Percentiles rank a stretch among this genome's conserved stretches.
Evolutionary conservation across 2,329 filamentous ascomycete genomes (phyloP).

Genomic region (Tolypocladium guangdongense): DNA sequence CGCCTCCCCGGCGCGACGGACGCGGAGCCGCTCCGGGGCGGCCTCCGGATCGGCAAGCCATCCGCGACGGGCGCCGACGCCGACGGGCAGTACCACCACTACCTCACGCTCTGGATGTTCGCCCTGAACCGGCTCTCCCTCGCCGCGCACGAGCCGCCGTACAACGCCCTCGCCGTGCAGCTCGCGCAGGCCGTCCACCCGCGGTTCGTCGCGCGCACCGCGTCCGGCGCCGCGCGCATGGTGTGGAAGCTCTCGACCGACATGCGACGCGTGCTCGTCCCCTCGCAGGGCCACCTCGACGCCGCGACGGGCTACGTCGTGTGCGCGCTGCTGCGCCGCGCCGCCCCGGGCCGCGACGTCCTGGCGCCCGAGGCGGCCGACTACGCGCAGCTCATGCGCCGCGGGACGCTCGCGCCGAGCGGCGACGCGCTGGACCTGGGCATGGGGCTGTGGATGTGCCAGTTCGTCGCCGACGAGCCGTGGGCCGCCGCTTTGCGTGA

Average conservation of each 20-base stretch:
- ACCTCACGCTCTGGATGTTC: slow-evolving; percentile 53
- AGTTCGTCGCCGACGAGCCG: slow-evolving; percentile 35
- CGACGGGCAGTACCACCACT: slow-evolving; percentile 53
- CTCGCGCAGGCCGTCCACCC: slow-evolving; percentile 42
- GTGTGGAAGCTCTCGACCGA: slow-evolving; percentile 47
- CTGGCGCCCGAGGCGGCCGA: slow-evolving; percentile 39
- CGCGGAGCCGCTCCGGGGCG: slow-evolving; percentile 38
- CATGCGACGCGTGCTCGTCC: slow-evolving; percentile 33
- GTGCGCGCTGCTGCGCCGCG: slow-evolving; percentile 34
- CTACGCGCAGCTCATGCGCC: slow-evolving; percentile 36
- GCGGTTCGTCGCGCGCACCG: slow-evolving; percentile 29
- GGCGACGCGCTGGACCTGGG: slow-evolving; percentile 44
- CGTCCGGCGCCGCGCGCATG: slow-evolving; percentile 21
- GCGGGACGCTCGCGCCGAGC: slow-evolving; percentile 31
- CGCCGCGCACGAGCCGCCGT: slow-evolving; percentile 32
- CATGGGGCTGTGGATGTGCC: slow-evolving; percentile 47
- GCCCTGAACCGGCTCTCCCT: slow-evolving; percentile 42
- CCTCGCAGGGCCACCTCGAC: slow-evolving; percentile 43
- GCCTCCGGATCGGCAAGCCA: slow-evolving; percentile 46
- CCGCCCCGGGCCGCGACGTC: slow-evolving; percentile 17
- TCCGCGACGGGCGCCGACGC: slow-evolving; percentile 35
- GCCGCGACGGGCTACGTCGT: slow-evolving; percentile 43
- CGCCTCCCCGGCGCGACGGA: slow-evolving; percentile 41
- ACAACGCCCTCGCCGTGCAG: slow-evolving; percentile 39
- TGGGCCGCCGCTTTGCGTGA: slow-evolving; percentile 32